Conservation (phyloP, 345 rosid species). For the Lumnitzera littorea region DNA sequence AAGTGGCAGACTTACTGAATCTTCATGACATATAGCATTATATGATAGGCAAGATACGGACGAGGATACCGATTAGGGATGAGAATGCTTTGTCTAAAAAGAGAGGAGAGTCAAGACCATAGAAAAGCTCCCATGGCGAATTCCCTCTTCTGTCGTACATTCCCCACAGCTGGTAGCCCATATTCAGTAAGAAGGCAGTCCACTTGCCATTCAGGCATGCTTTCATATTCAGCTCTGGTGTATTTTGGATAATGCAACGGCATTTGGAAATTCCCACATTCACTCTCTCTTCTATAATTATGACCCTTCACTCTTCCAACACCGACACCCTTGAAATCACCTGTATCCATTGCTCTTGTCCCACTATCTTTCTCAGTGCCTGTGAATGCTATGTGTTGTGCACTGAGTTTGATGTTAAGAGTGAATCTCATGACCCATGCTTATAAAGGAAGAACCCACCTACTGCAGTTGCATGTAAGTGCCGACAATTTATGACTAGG, state of each 20-base stretch:
- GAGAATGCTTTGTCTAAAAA: background rate
- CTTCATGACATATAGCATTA: too few species aligned
- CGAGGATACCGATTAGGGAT: too few species aligned
- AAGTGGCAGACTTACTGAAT: too few species aligned
- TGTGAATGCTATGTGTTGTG: background rate
- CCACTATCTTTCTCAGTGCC: background rate
- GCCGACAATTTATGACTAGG: slow-evolving; percentile 13
- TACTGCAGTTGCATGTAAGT: slow-evolving; percentile 1
- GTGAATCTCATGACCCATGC: background rate
- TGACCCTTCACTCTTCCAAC: background rate
- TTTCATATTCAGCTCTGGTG: slow-evolving; percentile 15
- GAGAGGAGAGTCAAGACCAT: background rate
- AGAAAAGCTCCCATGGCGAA: slow-evolving; percentile 17
- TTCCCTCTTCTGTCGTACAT: slow-evolving; percentile 15
- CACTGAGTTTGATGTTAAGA: background rate
- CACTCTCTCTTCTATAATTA: background rate
- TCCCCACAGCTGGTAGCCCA: slow-evolving; percentile 8
- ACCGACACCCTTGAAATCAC: background rate
- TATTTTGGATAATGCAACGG: slow-evolving; percentile 18
- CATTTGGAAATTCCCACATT: slow-evolving; percentile 10
- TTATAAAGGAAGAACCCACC: background rate
- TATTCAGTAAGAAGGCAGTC: slow-evolving; percentile 15
- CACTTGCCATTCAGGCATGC: slow-evolving; percentile 15
- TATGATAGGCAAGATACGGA: too few species aligned
- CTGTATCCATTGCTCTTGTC: background rate